phyloP scores from a whole-genome alignment of 257 asterid species.

The Solanum chiquidenum region DNA sequence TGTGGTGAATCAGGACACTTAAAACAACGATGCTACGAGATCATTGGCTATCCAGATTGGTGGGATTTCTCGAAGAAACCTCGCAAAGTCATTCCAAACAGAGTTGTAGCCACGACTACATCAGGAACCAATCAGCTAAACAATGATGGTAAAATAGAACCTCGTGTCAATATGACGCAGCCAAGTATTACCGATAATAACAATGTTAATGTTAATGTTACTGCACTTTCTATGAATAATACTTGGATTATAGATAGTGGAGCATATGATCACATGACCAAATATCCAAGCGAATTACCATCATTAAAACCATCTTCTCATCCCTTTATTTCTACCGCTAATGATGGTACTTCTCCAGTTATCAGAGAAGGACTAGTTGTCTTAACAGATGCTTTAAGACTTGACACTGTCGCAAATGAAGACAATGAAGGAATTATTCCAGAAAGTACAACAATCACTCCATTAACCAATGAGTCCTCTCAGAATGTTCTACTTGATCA shows the following conservation, averaged over 20 bases:
- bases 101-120: background rate
- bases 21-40: background rate
- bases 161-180: background rate
- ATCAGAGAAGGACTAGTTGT: background rate
- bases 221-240: background rate
- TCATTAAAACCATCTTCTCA: background rate
- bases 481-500: too few species aligned
- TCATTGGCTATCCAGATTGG: background rate
- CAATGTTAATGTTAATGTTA: background rate
- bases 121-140: background rate
- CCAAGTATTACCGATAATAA: background rate
- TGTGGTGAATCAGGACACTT: background rate
- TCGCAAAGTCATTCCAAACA: background rate
- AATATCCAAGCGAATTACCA: too few species aligned
- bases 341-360: background rate
- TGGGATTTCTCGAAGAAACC: background rate
- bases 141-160: background rate
- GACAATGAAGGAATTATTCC: background rate
- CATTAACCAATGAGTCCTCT: background rate
- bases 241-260: background rate
- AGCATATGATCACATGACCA: background rate
- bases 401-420: background rate
- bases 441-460: too few species aligned
- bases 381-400: background rate
- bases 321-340: background rate